phyloP scores from a whole-genome alignment of 1,284 basidiomycete species.

The Moniliella sp. region DNA sequence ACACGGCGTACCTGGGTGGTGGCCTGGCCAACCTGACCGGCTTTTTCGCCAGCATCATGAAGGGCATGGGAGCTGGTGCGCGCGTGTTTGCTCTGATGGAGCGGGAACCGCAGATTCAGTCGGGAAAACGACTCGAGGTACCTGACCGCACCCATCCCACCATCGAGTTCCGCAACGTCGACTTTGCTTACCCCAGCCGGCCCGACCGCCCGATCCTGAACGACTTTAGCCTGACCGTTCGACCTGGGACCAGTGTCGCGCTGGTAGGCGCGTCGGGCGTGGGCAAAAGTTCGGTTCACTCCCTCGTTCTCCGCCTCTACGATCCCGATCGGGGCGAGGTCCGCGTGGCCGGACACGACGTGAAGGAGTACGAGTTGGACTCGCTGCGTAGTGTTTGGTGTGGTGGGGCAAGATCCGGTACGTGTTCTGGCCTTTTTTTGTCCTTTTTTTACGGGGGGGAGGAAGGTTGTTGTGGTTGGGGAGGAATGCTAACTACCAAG shows the following conservation, averaged over 20 bases:
- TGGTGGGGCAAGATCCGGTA: conserved; percentile 22
- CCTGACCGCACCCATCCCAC: conserved; percentile 2
- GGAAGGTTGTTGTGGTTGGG: conserved; percentile 36
- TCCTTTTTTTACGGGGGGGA: too few relatives aligned
- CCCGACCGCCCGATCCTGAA: conserved; percentile 33
- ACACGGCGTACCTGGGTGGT: conserved; percentile 70
- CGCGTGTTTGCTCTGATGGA: conserved; percentile 83
- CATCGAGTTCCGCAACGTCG: conserved; percentile 35
- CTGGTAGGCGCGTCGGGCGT: conserved; percentile 34
- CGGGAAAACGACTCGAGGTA: too few relatives aligned
- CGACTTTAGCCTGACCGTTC: conserved; percentile 32
- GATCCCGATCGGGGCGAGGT: conserved; percentile 64
- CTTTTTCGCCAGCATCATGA: conserved; percentile 37
- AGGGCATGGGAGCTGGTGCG: conserved; percentile 71
- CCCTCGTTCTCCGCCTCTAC: conserved; percentile 71
- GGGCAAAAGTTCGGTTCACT: conserved; percentile 66
- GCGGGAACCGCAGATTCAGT: conserved; percentile 28
- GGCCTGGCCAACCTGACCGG: conserved; percentile 35
- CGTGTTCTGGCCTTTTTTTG: conserved; percentile 23
- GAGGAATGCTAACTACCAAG: conserved; percentile 35
- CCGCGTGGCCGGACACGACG: conserved; percentile 64
- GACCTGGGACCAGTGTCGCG: conserved; percentile 26
- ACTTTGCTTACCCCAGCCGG: conserved; percentile 35
- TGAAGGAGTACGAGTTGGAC: conserved; percentile 44
- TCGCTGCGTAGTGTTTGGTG: conserved; percentile 10